A percentile compares a stretch with the other conserved stretches of the same genome.
These are phyloP conservation scores for Vaccinium corymbosum DNA, from an alignment of 148 eudicot species.

Conservation along the genomic window DNA sequence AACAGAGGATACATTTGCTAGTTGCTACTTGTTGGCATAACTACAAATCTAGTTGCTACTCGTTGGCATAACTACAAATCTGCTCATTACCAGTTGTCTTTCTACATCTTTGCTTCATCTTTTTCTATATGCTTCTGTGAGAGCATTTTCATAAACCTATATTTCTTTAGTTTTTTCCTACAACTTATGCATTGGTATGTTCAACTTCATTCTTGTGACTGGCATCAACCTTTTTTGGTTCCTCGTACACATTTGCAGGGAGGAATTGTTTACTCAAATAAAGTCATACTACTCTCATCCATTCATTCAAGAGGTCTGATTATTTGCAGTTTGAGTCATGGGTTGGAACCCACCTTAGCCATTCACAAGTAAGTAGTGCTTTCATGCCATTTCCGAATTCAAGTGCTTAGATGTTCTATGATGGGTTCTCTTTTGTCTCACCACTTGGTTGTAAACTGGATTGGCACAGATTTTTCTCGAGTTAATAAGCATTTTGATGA, in stretches of 20 bases:
- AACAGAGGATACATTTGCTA: not conserved
- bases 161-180: not conserved
- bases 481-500: not conserved
- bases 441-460: not conserved
- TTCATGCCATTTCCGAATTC: not conserved
- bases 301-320: conserved; percentile 37
- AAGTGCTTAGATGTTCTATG: not conserved
- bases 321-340: conserved; percentile 34
- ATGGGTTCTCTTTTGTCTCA: not conserved
- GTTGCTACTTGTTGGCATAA: not conserved
- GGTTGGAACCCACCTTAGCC: conserved; percentile 53
- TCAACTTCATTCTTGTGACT: conserved; percentile 9
- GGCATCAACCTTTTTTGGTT: not conserved
- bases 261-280: conserved; percentile 67
- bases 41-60: not conserved
- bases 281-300: conserved; percentile 49
- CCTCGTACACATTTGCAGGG: conserved; percentile 39
- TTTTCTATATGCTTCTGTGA: not conserved
- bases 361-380: conserved; percentile 45
- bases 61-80: not conserved
- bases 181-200: not conserved
- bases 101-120: not conserved
- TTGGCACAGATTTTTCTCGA: not conserved
- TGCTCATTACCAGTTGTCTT: not conserved
- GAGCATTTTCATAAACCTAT: not conserved